A percentile compares a stretch with the other conserved stretches of the same genome.
Evolutionary conservation across 768 basidiomycete species (phyloP).

Genomic region (Lactifluus piperatus): DNA sequence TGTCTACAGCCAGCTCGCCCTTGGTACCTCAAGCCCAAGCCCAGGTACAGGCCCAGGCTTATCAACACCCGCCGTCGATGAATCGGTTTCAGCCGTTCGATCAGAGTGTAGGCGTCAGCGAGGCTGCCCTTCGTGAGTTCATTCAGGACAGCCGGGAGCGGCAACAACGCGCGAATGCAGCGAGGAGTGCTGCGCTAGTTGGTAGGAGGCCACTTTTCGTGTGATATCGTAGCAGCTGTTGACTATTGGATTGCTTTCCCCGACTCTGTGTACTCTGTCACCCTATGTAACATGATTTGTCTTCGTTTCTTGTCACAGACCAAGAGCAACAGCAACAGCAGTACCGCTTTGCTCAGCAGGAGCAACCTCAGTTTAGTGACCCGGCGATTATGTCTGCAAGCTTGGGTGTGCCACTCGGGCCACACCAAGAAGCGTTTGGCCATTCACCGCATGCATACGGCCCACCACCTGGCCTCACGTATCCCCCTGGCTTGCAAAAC

Average conservation of each 20-base stretch:
- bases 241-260: slow-evolving; percentile 18
- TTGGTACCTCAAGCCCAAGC: slow-evolving; percentile 39
- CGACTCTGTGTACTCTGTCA: slow-evolving; percentile 21
- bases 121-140: slow-evolving; percentile 69
- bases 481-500: slow-evolving; percentile 27
- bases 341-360: slow-evolving; percentile 25
- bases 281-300: slow-evolving; percentile 21
- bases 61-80: slow-evolving; percentile 28
- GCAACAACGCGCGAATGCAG: slow-evolving; percentile 27
- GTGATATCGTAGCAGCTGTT: slow-evolving; percentile 29
- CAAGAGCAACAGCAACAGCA: slow-evolving; percentile 26
- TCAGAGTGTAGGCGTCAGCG: slow-evolving; percentile 44
- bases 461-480: slow-evolving; percentile 62
- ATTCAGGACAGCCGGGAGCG: slow-evolving; percentile 64
- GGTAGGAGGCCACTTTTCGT: slow-evolving; percentile 43
- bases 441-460: slow-evolving; percentile 26
- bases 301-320: slow-evolving; percentile 26
- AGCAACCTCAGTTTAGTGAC: slow-evolving; percentile 15
- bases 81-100: slow-evolving; percentile 51
- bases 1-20: slow-evolving; percentile 37
- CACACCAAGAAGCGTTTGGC: slow-evolving; percentile 6
- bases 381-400: slow-evolving; percentile 16
- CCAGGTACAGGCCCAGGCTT: slow-evolving; percentile 28
- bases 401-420: slow-evolving; percentile 3
- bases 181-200: slow-evolving; percentile 28